A percentile compares a stretch with the other conserved stretches of the same genome.
phyloP scores from a whole-genome alignment of 2,329 filamentous ascomycete genomes.

The Eutypella sp. region DNA sequence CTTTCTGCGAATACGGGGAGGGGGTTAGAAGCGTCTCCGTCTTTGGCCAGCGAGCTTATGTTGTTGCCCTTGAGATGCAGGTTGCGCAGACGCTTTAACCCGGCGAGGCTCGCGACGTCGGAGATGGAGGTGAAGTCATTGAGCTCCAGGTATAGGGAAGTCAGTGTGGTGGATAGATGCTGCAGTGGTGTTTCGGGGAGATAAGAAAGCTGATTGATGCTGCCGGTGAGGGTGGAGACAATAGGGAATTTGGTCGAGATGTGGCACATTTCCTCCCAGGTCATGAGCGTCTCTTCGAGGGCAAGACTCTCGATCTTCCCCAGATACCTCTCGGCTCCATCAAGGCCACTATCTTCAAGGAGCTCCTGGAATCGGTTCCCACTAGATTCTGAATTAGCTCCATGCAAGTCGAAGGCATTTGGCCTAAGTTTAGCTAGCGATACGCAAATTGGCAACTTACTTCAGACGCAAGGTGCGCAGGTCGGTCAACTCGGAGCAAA shows the following conservation, averaged over 20 bases:
- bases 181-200: conserved; percentile 40
- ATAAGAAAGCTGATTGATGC: conserved; percentile 52
- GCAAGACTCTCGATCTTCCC: conserved; percentile 53
- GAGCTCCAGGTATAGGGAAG: conserved; percentile 64
- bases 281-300: conserved; percentile 62
- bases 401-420: too few species aligned
- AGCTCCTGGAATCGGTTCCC: conserved; percentile 64
- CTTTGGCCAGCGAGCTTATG: conserved; percentile 44
- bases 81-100: conserved; percentile 48
- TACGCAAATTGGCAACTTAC: conserved; percentile 41
- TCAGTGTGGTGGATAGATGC: conserved; percentile 47
- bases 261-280: conserved; percentile 58
- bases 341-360: conserved; percentile 35
- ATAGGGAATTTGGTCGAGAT: conserved; percentile 49
- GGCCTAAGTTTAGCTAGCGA: too few species aligned
- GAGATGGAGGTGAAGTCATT: conserved; percentile 61
- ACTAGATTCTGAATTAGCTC: conserved; percentile 37
- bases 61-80: conserved; percentile 73
- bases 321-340: conserved; percentile 37
- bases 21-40: conserved; percentile 22
- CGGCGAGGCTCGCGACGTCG: conserved; percentile 50
- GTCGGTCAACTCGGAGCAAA: conserved; percentile 65
- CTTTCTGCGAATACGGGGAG: conserved; percentile 46
- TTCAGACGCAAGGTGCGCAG: conserved; percentile 66
- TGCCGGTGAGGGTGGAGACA: conserved; percentile 46